Percentiles rank a stretch among this genome's conserved stretches.
These are phyloP conservation scores for Smallanthus sonchifolius DNA, from an alignment of 129 eudicot genomes.

Conservation along the genomic window DNA sequence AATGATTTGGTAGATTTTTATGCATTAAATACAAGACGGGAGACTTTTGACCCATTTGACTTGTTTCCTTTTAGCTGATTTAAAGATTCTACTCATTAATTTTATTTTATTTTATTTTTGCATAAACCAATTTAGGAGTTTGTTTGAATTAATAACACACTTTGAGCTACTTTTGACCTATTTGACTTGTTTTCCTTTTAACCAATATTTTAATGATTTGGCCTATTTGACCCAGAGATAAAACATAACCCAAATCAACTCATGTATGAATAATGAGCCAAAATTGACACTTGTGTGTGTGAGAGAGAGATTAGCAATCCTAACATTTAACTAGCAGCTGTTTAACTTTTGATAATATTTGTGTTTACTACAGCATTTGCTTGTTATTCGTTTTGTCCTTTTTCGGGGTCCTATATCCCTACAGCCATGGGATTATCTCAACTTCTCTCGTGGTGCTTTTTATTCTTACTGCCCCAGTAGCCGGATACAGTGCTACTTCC, in stretches of 20 bases:
- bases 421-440: slow-evolving; percentile 59
- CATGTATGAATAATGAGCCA: neutral
- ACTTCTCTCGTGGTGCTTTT: slow-evolving; percentile 53
- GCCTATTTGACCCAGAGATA: neutral
- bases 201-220: neutral
- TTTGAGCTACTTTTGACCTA: neutral
- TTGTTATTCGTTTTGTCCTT: slow-evolving; percentile 55
- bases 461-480: slow-evolving; percentile 56
- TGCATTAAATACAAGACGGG: neutral
- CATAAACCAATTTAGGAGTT: neutral
- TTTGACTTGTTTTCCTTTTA: neutral
- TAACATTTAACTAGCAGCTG: neutral
- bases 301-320: neutral
- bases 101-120: no score
- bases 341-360: slow-evolving; percentile 3
- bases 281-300: neutral
- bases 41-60: neutral
- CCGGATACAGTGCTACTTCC: slow-evolving; percentile 76
- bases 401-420: slow-evolving; percentile 61
- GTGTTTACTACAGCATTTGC: slow-evolving; percentile 40
- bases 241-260: neutral
- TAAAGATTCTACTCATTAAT: neutral
- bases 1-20: neutral
- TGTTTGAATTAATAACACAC: neutral
- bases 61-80: neutral